Conservation (phyloP, 768 basidiomycete genomes). For the Agrocybe chaxingu region DNA sequence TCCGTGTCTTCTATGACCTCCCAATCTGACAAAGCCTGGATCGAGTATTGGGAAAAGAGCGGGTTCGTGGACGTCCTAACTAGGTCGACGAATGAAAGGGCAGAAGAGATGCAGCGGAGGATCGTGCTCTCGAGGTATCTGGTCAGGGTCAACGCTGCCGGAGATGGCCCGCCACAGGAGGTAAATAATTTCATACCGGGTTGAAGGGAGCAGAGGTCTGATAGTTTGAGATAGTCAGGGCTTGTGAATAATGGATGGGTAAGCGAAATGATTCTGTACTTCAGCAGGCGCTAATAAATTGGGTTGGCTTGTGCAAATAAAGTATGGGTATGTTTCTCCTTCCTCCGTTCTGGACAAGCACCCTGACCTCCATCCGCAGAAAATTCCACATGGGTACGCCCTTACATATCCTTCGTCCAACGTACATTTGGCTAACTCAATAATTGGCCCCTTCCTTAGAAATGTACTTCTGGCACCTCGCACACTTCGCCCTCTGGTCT, state of each 20-base stretch:
- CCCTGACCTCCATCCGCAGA: background rate
- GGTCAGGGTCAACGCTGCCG: conserved; percentile 58
- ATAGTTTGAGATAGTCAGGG: conserved; percentile 18
- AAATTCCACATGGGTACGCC: conserved; percentile 14
- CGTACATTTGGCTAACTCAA: too few species aligned
- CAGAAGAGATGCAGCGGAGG: conserved; percentile 53
- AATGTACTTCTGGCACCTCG: conserved; percentile 58
- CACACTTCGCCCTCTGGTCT: conserved; percentile 60
- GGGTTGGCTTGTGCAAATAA: background rate
- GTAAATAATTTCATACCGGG: background rate
- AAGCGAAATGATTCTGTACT: background rate
- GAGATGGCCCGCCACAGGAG: conserved; percentile 51
- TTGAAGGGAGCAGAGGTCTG: background rate
- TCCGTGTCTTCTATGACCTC: conserved; percentile 16
- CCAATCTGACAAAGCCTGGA: conserved; percentile 34
- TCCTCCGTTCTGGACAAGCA: background rate
- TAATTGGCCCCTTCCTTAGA: conserved; percentile 17
- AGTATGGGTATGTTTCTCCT: conserved; percentile 9
- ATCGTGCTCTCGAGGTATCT: conserved; percentile 55
- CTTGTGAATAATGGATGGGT: conserved; percentile 15
- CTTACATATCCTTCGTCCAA: too few species aligned
- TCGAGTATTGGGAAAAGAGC: conserved; percentile 41
- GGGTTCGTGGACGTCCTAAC: conserved; percentile 49
- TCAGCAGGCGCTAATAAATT: background rate
- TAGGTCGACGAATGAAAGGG: conserved; percentile 36